These are phyloP conservation scores for Paramecium bursaria DNA, from an alignment of 73 alveolate species.

Conservation along the genomic window DNA sequence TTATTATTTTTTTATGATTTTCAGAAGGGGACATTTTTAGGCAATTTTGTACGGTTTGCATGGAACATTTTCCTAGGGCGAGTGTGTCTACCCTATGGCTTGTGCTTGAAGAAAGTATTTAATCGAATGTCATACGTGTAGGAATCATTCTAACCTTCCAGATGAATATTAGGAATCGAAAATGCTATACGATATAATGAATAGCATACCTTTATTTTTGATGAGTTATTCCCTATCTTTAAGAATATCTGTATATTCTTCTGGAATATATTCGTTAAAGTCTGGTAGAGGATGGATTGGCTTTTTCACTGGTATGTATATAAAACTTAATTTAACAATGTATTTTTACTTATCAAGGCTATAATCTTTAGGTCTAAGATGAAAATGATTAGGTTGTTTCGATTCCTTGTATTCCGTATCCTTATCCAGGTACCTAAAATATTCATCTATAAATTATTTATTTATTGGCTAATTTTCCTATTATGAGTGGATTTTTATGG, in stretches of 20 bases:
- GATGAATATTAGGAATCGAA: constrained; percentile 40
- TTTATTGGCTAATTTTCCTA: too few relatives aligned
- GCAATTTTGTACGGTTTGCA: constrained; percentile 30
- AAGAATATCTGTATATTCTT: constrained; percentile 18
- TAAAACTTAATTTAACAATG: neutral
- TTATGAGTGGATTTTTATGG: too few relatives aligned
- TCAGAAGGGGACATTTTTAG: too few relatives aligned
- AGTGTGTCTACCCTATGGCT: neutral
- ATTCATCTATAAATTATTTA: too few relatives aligned
- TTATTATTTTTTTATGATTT: too few relatives aligned
- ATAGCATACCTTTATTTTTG: constrained; percentile 13
- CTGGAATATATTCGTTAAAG: constrained; percentile 39
- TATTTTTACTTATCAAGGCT: too few relatives aligned
- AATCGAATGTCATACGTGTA: neutral
- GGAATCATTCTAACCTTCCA: neutral
- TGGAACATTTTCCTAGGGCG: too few relatives aligned
- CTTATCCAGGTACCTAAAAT: too few relatives aligned
- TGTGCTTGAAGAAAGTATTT: neutral
- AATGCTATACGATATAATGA: neutral
- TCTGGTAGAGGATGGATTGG: constrained; percentile 62
- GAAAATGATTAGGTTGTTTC: too few relatives aligned
- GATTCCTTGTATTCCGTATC: too few relatives aligned
- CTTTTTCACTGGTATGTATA: constrained; percentile 44
- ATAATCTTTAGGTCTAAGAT: too few relatives aligned
- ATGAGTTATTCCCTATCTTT: constrained; percentile 14